phyloP scores from a whole-genome alignment of 1,284 basidiomycete species.

The Heliocybe sulcata region DNA sequence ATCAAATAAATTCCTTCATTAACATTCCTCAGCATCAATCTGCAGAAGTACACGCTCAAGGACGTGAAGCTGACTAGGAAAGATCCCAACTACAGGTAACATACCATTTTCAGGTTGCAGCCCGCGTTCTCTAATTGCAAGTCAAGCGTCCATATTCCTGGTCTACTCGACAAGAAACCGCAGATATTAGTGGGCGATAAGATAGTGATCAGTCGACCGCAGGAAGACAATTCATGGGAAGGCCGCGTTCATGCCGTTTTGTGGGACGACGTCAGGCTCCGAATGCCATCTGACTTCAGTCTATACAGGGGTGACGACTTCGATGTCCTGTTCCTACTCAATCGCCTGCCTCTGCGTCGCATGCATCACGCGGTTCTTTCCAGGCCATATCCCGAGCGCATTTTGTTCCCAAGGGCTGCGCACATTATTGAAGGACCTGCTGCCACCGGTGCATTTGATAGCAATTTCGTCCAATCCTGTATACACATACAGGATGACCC shows the following conservation, averaged over 20 bases:
- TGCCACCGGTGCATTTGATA: slow-evolving; percentile 16
- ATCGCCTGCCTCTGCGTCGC: slow-evolving; percentile 39
- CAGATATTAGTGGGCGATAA: slow-evolving; percentile 45
- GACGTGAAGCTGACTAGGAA: slow-evolving; percentile 15
- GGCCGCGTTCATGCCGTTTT: slow-evolving; percentile 40
- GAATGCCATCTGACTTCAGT: slow-evolving; percentile 35
- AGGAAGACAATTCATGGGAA: slow-evolving; percentile 33
- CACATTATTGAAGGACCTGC: slow-evolving; percentile 19
- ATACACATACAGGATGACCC: slow-evolving; percentile 27
- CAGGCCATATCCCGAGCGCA: slow-evolving; percentile 24
- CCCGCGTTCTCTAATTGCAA: no score
- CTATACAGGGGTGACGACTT: slow-evolving; percentile 33
- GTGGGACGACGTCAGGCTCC: slow-evolving; percentile 30
- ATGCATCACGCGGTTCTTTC: slow-evolving; percentile 41
- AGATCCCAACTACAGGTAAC: background rate
- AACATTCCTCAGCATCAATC: slow-evolving; percentile 24
- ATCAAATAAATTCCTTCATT: slow-evolving; percentile 1
- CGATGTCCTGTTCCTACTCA: slow-evolving; percentile 42
- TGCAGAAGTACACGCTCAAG: background rate
- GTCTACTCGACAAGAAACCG: slow-evolving; percentile 41
- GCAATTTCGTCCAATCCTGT: slow-evolving; percentile 24
- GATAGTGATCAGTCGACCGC: slow-evolving; percentile 31
- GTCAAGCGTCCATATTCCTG: slow-evolving; percentile 36
- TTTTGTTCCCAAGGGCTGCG: slow-evolving; percentile 35
- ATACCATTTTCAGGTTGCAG: slow-evolving; percentile 28